Conservation (phyloP, 306 rosid genomes). For the Trifolium repens region DNA sequence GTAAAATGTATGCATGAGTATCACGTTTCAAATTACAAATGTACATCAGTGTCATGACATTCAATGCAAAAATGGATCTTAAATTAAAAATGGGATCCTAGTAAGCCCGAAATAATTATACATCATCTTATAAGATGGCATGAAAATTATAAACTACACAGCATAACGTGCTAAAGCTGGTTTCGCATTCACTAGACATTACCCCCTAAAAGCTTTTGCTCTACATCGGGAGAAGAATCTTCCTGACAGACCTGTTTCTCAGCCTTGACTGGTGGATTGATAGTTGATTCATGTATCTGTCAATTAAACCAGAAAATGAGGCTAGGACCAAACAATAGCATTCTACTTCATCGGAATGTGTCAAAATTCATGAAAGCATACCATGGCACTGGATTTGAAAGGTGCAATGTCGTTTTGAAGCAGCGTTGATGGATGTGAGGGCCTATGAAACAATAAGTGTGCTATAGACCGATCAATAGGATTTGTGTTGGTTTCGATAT, state of each 20-base stretch:
- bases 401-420: slow-evolving; percentile 45
- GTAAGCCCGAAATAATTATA: slow-evolving; percentile 44
- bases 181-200: slow-evolving; percentile 26
- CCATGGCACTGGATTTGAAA: slow-evolving; percentile 53
- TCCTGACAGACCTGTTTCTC: slow-evolving; percentile 60
- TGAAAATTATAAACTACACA: slow-evolving; percentile 34
- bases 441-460: slow-evolving; percentile 86
- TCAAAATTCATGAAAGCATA: slow-evolving; percentile 45
- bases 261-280: slow-evolving; percentile 44
- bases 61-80: slow-evolving; percentile 38
- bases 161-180: slow-evolving; percentile 19
- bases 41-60: slow-evolving; percentile 42
- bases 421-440: slow-evolving; percentile 56
- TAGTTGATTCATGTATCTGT: slow-evolving; percentile 55
- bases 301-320: slow-evolving; percentile 44
- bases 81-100: slow-evolving; percentile 37
- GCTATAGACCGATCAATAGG: slow-evolving; percentile 91
- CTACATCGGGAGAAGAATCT: slow-evolving; percentile 47
- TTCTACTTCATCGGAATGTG: slow-evolving; percentile 23
- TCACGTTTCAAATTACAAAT: slow-evolving; percentile 17
- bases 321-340: slow-evolving; percentile 1
- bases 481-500: slow-evolving; percentile 79
- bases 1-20: slow-evolving; percentile 45
- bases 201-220: slow-evolving; percentile 29
- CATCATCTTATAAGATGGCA: slow-evolving; percentile 25